Base-by-base conservation (phyloP, 331 rosid species). In the Rhamnella rubrinervis region DNA sequence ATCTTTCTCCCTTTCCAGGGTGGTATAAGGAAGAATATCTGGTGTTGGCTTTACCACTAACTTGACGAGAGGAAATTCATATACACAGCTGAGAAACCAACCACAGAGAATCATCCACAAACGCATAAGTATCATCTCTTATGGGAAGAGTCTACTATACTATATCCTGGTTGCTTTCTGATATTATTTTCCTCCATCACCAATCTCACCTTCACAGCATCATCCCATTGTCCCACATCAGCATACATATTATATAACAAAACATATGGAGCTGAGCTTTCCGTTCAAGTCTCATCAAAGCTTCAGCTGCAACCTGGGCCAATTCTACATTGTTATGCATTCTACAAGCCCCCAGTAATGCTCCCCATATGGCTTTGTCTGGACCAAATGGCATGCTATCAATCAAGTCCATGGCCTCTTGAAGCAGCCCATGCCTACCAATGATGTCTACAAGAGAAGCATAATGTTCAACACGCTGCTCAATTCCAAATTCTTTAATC, bases 301-400 rank as follows among this genome's bases (percentile, higher is more conserved):
- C 88, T 57, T 87, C 81, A 47, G 95, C 92, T 7, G 90, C 96
- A 52, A 77, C 71, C 40, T 64, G 70, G 66, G 92, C 96, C 73
- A 90, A 67, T 25, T 80, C 87, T 58, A 80, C 90, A 63, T 87
- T 78, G 78, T 77, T 79, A 76, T 87, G 95, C 55, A 90, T 76
- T 71, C 90, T 85, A 63, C 92, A 87, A 65, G 79, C 88, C 73
- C 95, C 88, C 9, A 90, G 83, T 60, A 90, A 74, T 65, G 96
- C 90, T 71, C 95, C 93, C 96, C 95, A 90, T n/a, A 90, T 95
- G 17, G 92, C 81, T 78, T 80, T 85, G 76, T 90, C 95, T 8
- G 96, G 88, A 75, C 77, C 73, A 28, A 85, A 73, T 2, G 95
- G 90, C 95, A 90, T 90, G 63, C 71, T 72, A 56, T 73, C 63